phyloP scores from a whole-genome alignment of 75 land plant species.

The Isoetes taiwanensis region DNA sequence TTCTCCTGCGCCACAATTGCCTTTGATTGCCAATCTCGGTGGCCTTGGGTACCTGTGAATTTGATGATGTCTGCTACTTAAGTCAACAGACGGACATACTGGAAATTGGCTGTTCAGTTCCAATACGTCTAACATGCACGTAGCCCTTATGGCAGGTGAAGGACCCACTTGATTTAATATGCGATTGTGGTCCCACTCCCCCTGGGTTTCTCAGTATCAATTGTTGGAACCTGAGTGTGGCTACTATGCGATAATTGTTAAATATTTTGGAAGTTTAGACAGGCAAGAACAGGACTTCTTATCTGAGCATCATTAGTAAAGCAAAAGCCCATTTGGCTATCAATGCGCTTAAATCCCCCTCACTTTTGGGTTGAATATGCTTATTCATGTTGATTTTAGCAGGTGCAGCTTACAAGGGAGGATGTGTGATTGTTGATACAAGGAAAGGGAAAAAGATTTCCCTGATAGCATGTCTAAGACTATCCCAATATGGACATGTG shows the following conservation, averaged over 20 bases:
- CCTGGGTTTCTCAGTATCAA: too few species aligned
- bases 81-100: slow-evolving; percentile 95
- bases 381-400: slow-evolving; percentile 10
- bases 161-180: too few species aligned
- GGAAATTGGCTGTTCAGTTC: slow-evolving; percentile 85
- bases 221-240: too few species aligned
- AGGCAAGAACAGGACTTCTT: too few species aligned
- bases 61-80: slow-evolving; percentile 83
- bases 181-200: too few species aligned
- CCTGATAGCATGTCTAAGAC: slow-evolving; percentile 98
- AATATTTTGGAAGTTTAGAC: too few species aligned
- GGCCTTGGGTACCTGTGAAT: slow-evolving; percentile 84
- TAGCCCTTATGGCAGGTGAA: slow-evolving; percentile 71
- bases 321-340: too few species aligned
- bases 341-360: too few species aligned
- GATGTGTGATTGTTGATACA: slow-evolving; percentile 90
- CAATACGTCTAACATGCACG: slow-evolving; percentile 76
- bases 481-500: slow-evolving; percentile 95
- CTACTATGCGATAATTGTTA: too few species aligned
- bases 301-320: too few species aligned
- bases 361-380: not conserved
- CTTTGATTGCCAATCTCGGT: slow-evolving; percentile 85
- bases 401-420: slow-evolving; percentile 78
- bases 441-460: slow-evolving; percentile 85
- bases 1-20: slow-evolving; percentile 68